Conservation (phyloP, 768 basidiomycete genomes). For the Kwoniella sp. region DNA sequence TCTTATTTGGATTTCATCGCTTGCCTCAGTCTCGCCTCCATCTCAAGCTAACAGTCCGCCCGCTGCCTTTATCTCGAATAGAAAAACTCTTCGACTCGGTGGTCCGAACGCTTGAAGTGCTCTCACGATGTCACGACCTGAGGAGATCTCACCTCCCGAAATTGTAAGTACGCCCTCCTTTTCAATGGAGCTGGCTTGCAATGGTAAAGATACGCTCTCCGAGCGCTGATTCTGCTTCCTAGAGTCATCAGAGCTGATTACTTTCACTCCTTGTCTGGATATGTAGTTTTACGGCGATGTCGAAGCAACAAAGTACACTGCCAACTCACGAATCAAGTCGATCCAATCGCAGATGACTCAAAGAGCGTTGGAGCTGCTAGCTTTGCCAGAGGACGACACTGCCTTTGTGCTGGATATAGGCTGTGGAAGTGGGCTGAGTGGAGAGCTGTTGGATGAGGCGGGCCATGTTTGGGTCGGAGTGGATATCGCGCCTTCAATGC, state of each 20-base stretch:
- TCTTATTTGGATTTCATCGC: slow-evolving; percentile 2
- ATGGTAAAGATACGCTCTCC: too few species aligned
- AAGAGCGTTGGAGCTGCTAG: slow-evolving; percentile 86
- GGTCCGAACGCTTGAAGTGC: too few species aligned
- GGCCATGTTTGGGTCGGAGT: slow-evolving; percentile 92
- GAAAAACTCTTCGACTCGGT: too few species aligned
- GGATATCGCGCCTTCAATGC: slow-evolving; percentile 95
- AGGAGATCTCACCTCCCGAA: slow-evolving; percentile 84
- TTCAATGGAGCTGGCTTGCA: too few species aligned
- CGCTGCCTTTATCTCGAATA: not conserved
- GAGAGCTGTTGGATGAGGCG: slow-evolving; percentile 92
- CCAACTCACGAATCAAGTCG: slow-evolving; percentile 90
- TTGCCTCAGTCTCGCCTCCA: not conserved
- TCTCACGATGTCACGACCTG: slow-evolving; percentile 75
- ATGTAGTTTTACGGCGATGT: slow-evolving; percentile 90
- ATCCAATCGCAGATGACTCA: slow-evolving; percentile 98
- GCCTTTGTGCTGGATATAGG: slow-evolving; percentile 92
- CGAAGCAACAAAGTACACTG: slow-evolving; percentile 95
- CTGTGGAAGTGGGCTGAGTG: slow-evolving; percentile 93
- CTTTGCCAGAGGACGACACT: slow-evolving; percentile 74
- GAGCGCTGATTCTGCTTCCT: slow-evolving; percentile 8
- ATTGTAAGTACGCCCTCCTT: slow-evolving; percentile 64
- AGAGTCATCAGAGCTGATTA: not conserved
- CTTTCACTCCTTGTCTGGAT: too few species aligned
- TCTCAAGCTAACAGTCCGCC: not conserved